Conservation (phyloP, 2,329 filamentous ascomycete species). For the Emericellopsis atlantica region DNA sequence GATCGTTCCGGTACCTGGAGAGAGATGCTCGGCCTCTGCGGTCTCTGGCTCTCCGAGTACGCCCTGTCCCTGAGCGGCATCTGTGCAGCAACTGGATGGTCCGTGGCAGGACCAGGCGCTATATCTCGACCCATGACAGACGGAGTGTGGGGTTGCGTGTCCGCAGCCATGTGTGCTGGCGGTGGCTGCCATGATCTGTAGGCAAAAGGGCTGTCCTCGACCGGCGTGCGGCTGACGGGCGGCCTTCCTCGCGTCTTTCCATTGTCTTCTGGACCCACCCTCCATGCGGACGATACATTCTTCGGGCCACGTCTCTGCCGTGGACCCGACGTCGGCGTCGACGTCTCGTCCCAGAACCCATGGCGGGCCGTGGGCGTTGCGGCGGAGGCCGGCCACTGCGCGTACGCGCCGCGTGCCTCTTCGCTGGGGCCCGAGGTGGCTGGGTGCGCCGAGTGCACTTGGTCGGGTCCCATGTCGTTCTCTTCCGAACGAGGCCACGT, state of each 20-base stretch:
- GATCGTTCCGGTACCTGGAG: conserved; percentile 35
- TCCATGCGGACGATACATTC: conserved; percentile 86
- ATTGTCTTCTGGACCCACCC: conserved; percentile 46
- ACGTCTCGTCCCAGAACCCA: conserved; percentile 39
- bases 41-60: conserved; percentile 6
- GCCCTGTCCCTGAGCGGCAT: neutral
- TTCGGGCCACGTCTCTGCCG: conserved; percentile 58
- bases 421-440: no score
- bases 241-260: conserved; percentile 71
- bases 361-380: conserved; percentile 51
- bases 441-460: no score
- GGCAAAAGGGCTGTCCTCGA: conserved; percentile 31
- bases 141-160: neutral
- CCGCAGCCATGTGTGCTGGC: neutral
- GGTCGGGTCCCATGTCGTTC: no score
- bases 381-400: conserved; percentile 65
- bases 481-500: no score
- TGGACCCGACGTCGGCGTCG: conserved; percentile 59
- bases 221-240: conserved; percentile 48
- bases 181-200: no score
- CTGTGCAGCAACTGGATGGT: neutral
- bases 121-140: neutral
- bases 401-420: no score
- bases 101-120: neutral
- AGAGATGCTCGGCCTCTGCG: conserved; percentile 23